Base-by-base conservation (phyloP, 2,329 filamentous ascomycete genomes). In the Neospermospora avenae region DNA sequence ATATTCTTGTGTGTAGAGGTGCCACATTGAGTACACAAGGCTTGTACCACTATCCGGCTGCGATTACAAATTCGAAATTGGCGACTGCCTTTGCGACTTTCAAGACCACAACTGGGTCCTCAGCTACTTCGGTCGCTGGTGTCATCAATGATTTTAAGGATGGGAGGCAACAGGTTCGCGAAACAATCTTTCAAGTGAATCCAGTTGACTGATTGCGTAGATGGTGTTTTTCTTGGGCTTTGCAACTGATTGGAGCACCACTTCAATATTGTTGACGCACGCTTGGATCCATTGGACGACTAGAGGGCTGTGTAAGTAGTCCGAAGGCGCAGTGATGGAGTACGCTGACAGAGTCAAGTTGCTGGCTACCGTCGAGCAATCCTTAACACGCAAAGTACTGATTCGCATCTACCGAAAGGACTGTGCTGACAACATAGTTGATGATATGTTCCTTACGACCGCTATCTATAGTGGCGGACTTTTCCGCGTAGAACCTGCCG, bases 171-270 rank as follows among this genome's bases (percentile, higher is more conserved):
- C 83, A 86, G 70, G 63, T 66, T 25, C n/a, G 52, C 56, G 3
- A 3, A 8, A 51, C 5, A 2, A 18, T 4, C 22, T 2, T n/a
- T n/a, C 4, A 22, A 11, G 34, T 11, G 35, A 52, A n/a, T 25
- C 13, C 10, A 14, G 35, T 49, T 58, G 20, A 60, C n/a, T 18
- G 6, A 42, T 42, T 8, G 20, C n/a, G 16, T 22, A 65, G 61
- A 84, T 86, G 81, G 82, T 78, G 6, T 85, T 81, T 74, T 85
- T 85, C 73, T 77, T 81, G 59, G 73, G 74, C 18, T 84, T 81
- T 55, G 73, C 73, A 6, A 72, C 72, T 42, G 73, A 74, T 57
- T 77, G 74, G 75, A 74, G 71, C 61, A 65, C 77, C 4, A 68
- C 64, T 4, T 62, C 63, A 0, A 61, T 58, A 53, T 45, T 67